A percentile compares a stretch with the other conserved stretches of the same genome.
These are phyloP conservation scores for Trypanosoma mega DNA, from an alignment of 208 protist genomes.

Conservation along the genomic window DNA sequence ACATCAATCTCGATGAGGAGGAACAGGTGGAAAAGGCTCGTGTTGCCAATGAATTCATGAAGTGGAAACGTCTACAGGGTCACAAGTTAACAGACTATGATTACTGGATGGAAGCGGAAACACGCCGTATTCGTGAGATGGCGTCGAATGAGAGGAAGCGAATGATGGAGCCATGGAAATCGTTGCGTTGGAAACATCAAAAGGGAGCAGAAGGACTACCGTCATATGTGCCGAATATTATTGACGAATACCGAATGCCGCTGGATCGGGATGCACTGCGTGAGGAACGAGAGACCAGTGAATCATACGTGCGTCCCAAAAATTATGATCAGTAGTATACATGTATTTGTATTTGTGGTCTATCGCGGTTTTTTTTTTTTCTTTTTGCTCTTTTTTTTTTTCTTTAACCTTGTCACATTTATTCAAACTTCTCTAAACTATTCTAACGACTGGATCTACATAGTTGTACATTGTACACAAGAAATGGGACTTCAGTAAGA, in stretches of 20 bases:
- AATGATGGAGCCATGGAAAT: constrained; percentile 46
- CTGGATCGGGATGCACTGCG: constrained; percentile 70
- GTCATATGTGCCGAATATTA: constrained; percentile 82
- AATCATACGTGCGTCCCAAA: constrained; percentile 44
- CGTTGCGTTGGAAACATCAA: neutral
- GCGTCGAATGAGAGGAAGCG: constrained; percentile 35
- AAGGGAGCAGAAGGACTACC: constrained; percentile 47
- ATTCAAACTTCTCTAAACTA: neutral
- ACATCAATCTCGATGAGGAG: constrained; percentile 79
- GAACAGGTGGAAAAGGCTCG: constrained; percentile 61
- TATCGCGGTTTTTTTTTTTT: neutral
- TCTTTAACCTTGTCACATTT: constrained; percentile 9
- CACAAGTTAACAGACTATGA: constrained; percentile 68
- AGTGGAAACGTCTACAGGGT: constrained; percentile 54
- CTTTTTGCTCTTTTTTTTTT: constrained; percentile 14
- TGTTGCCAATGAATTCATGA: constrained; percentile 62
- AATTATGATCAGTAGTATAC: constrained; percentile 41
- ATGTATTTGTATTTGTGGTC: constrained; percentile 1
- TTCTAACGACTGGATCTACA: too few relatives aligned
- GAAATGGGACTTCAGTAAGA: too few relatives aligned
- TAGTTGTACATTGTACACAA: too few relatives aligned
- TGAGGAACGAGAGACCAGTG: constrained; percentile 58
- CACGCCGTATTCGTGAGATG: constrained; percentile 53
- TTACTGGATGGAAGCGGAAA: constrained; percentile 84
- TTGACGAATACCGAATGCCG: constrained; percentile 86